A percentile compares a stretch with the other conserved stretches of the same genome.
Evolutionary conservation across 495 filamentous ascomycete species (phyloP).

Genomic region (Trichoderma virens): DNA sequence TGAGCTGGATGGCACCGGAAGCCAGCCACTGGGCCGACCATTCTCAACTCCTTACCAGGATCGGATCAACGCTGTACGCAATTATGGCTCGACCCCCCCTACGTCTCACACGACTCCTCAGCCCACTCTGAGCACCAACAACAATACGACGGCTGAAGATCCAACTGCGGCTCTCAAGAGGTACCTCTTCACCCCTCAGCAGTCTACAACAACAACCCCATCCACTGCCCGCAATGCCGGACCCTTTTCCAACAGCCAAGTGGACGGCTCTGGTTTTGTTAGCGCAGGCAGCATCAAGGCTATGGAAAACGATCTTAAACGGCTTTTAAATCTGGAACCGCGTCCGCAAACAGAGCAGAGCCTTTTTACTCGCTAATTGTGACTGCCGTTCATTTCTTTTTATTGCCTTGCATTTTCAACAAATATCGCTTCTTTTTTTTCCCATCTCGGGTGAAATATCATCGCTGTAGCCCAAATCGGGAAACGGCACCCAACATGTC

Average conservation of each 20-base stretch:
- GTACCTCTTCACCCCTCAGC: conserved; percentile 19
- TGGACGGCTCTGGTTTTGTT: neutral
- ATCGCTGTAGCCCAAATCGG: neutral
- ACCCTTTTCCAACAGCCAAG: conserved; percentile 7
- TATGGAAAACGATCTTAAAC: conserved; percentile 44
- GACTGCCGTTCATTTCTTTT: conserved; percentile 8
- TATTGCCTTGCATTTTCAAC: neutral
- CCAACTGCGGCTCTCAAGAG: conserved; percentile 25
- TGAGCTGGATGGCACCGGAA: conserved; percentile 9
- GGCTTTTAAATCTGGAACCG: conserved; percentile 38
- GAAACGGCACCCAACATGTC: neutral
- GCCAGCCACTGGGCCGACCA: conserved; percentile 48
- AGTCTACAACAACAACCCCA: neutral
- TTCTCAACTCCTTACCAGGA: conserved; percentile 63
- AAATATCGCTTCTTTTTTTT: conserved; percentile 14
- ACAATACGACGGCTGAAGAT: conserved; percentile 15
- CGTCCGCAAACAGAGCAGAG: conserved; percentile 11
- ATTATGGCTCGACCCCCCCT: neutral
- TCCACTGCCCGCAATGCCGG: neutral
- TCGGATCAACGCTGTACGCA: conserved; percentile 50
- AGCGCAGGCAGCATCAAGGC: conserved; percentile 11
- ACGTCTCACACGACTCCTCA: conserved; percentile 14
- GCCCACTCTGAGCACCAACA: conserved; percentile 11
- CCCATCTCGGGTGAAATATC: neutral
- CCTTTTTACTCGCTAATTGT: conserved; percentile 14